Evolutionary conservation across 176 grass and related monocot species (phyloP), one percentile per base, ranked within the genome.

Genomic region (Juncus inflexus): DNA sequence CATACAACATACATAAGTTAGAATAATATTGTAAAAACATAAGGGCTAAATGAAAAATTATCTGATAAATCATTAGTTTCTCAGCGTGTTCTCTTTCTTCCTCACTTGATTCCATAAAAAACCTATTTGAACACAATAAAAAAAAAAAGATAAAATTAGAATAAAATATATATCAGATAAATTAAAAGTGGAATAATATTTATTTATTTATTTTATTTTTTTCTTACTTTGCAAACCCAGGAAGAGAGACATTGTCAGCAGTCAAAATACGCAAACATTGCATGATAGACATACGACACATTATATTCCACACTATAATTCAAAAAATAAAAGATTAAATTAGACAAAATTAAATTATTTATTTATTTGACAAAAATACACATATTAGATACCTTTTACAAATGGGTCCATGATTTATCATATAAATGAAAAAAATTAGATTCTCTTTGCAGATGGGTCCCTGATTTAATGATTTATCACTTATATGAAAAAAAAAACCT

Each of bases 241-340:
- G 90, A 49, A 97, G 82, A 2, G 92, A 84, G 3, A 97, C 87
- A 62, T 97, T 86, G 62, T 97, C 92, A n/a, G 0, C 92, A 84
- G 47, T 91, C 92, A 0, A 97, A 97, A 77, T 91, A 97, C 36
- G 87, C 87, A 58, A 91, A 97, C 42, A 97, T 78, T 35, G 92
- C 79, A 79, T 97, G 92, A 70, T 91, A 97, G 0, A 84, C 92
- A 60, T 97, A 97, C 0, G 92, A 97, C 3, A 81, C 87, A 11
- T 97, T 97, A 68, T 77, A 89, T 40, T 97, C 87, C 62, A 97
- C 87, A 79, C 92, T 96, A 84, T 49, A 78, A 82, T 3, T 15
- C 2, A 64, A 72, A 5, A 35, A 64, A 35, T 45, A 16, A 40
- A 16, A 45, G 36, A 42, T 64, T 60, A 47, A 6, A 9, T 39